A percentile compares a stretch with the other conserved stretches of the same genome.
These are phyloP conservation scores for Mallotus repandus DNA, from an alignment of 441 rosid genomes.

Conservation along the genomic window DNA sequence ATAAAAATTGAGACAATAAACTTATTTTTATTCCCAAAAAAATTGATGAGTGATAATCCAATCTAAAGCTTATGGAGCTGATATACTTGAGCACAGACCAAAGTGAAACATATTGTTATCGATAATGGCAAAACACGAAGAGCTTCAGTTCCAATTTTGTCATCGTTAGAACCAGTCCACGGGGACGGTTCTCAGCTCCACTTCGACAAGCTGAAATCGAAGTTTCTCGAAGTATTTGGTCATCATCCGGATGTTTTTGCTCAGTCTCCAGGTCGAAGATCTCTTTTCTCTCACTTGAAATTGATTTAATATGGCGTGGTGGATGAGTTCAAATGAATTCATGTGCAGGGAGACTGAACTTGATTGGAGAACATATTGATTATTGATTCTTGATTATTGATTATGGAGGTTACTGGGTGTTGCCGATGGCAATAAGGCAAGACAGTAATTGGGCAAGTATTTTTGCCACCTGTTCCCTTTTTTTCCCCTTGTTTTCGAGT, in stretches of 20 bases:
- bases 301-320: too few relatives aligned
- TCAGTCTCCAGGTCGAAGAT: conserved; percentile 70
- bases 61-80: too few relatives aligned
- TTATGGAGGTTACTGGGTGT: conserved; percentile 94
- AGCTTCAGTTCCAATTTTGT: conserved; percentile 55
- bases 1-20: too few relatives aligned
- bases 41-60: too few relatives aligned
- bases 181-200: conserved; percentile 68
- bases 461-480: too few relatives aligned
- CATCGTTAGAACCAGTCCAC: conserved; percentile 63
- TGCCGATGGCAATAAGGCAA: conserved; percentile 97
- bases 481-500: too few relatives aligned
- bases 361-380: conserved; percentile 98
- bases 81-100: too few relatives aligned
- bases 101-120: neutral
- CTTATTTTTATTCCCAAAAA: too few relatives aligned
- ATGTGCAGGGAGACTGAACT: conserved; percentile 42
- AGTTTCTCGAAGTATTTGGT: conserved; percentile 58
- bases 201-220: conserved; percentile 56
- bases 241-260: conserved; percentile 66
- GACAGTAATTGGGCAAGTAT: too few relatives aligned
- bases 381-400: too few relatives aligned
- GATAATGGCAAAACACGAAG: conserved; percentile 71
- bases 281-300: neutral
- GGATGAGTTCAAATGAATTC: too few relatives aligned